Percentiles rank a stretch among this genome's conserved stretches.
Conservation (phyloP, 495 filamentous ascomycete genomes). For the Diplogelasinospora grovesii region DNA sequence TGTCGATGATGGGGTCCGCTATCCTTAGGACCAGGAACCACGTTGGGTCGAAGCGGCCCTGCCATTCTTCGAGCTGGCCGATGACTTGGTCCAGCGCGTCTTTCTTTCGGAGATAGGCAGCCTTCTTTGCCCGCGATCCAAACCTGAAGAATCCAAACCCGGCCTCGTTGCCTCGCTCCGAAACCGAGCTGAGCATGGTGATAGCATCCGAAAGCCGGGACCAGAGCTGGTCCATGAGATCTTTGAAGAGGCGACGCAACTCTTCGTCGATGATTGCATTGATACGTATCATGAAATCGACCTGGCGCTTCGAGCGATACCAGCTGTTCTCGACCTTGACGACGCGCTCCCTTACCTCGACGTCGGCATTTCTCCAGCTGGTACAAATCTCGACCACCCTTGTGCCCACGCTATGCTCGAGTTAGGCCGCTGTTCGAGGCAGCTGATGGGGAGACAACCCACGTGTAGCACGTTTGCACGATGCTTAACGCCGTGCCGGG, state of each 20-base stretch:
- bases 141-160: background rate
- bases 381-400: no score
- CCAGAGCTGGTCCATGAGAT: slow-evolving; percentile 2
- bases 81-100: slow-evolving; percentile 26
- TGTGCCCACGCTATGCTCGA: no score
- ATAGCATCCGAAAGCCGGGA: slow-evolving; percentile 5
- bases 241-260: slow-evolving; percentile 14
- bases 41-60: slow-evolving; percentile 24
- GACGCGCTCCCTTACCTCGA: slow-evolving; percentile 24
- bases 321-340: slow-evolving; percentile 31
- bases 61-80: slow-evolving; percentile 35
- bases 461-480: no score
- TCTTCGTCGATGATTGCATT: slow-evolving; percentile 28
- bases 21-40: slow-evolving; percentile 38
- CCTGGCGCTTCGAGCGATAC: slow-evolving; percentile 23
- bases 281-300: slow-evolving; percentile 29
- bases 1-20: slow-evolving; percentile 22
- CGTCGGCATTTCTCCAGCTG: slow-evolving; percentile 20
- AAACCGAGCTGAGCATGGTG: background rate
- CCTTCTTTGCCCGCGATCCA: no score
- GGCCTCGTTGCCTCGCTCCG: background rate
- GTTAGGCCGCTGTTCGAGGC: no score
- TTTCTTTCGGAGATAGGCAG: slow-evolving; percentile 12
- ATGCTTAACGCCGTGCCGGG: no score
- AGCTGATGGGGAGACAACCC: no score